A percentile compares a stretch with the other conserved stretches of the same genome.
Conservation (phyloP, 345 rosid species). For the Laguncularia racemosa region DNA sequence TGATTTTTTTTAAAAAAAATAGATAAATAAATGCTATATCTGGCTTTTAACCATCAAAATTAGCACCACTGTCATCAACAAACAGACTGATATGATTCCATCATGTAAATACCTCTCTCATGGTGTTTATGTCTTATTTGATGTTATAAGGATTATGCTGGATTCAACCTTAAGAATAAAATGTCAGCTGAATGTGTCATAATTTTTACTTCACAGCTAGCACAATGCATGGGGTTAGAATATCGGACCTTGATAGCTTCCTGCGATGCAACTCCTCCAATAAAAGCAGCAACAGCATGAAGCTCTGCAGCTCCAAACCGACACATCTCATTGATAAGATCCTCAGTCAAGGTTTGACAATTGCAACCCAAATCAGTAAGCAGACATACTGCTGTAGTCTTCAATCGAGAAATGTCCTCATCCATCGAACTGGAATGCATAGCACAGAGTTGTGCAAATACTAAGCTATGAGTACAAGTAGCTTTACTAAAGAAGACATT, state of each 20-base stretch:
- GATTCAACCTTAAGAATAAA: no score
- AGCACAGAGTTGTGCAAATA: not conserved
- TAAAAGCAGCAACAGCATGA: conserved; percentile 84
- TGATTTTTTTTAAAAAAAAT: no score
- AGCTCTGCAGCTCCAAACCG: conserved; percentile 96
- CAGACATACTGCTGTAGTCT: conserved; percentile 57
- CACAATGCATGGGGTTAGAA: not conserved
- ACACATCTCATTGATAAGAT: conserved; percentile 91
- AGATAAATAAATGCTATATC: no score
- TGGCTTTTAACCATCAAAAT: no score
- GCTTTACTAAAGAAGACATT: not conserved
- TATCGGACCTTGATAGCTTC: conserved; percentile 80
- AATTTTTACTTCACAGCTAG: no score
- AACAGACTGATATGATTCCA: no score
- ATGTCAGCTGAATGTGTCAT: no score
- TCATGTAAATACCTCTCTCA: no score
- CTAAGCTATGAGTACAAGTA: not conserved
- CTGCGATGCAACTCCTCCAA: conserved; percentile 93
- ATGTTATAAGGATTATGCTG: no score
- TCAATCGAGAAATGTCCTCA: conserved; percentile 80
- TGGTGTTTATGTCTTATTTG: no score
- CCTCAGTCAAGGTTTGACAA: conserved; percentile 71
- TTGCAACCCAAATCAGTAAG: conserved; percentile 83
- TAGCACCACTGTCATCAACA: no score
- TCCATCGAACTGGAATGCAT: conserved; percentile 53